Conservation (phyloP, 225 moss, liverwort and hornwort species). For the Ulota crispa region DNA sequence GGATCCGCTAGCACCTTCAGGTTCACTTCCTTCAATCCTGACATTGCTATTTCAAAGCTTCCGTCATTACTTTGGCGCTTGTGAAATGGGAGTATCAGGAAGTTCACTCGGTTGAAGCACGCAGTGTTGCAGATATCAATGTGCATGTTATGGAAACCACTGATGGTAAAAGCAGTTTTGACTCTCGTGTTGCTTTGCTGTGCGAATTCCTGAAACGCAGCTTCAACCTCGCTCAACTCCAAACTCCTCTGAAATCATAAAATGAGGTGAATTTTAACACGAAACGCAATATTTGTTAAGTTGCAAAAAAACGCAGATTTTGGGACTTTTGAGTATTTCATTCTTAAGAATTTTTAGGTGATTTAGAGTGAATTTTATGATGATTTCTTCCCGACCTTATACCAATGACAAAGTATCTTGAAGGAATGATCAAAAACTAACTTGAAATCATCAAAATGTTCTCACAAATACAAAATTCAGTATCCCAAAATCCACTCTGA, state of each 20-base stretch:
- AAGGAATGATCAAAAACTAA: too few species aligned
- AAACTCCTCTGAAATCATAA: slow-evolving; percentile 22
- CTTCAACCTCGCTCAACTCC: slow-evolving; percentile 44
- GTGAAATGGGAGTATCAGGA: slow-evolving; percentile 74
- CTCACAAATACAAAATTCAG: too few species aligned
- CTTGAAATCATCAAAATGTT: too few species aligned
- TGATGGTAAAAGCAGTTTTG: slow-evolving; percentile 40
- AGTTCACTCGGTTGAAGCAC: slow-evolving; percentile 45
- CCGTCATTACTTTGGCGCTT: slow-evolving; percentile 35
- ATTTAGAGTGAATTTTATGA: too few species aligned
- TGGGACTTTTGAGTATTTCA: too few species aligned
- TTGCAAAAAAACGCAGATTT: too few species aligned
- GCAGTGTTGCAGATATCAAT: slow-evolving; percentile 59
- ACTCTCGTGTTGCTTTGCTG: slow-evolving; percentile 42
- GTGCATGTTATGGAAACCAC: slow-evolving; percentile 58
- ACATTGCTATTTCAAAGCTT: slow-evolving; percentile 24
- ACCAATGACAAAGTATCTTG: too few species aligned
- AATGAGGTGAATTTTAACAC: background rate
- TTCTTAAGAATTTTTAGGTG: too few species aligned
- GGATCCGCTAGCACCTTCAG: slow-evolving; percentile 36
- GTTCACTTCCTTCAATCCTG: slow-evolving; percentile 47
- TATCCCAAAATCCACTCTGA: too few species aligned
- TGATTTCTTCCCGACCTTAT: too few species aligned
- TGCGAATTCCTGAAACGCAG: slow-evolving; percentile 55
- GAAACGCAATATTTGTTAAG: too few species aligned